Evolutionary conservation across 106 monocot species (phyloP), one percentile per base, ranked within the genome.

Genomic region (Alisma plantagoaquatica): DNA sequence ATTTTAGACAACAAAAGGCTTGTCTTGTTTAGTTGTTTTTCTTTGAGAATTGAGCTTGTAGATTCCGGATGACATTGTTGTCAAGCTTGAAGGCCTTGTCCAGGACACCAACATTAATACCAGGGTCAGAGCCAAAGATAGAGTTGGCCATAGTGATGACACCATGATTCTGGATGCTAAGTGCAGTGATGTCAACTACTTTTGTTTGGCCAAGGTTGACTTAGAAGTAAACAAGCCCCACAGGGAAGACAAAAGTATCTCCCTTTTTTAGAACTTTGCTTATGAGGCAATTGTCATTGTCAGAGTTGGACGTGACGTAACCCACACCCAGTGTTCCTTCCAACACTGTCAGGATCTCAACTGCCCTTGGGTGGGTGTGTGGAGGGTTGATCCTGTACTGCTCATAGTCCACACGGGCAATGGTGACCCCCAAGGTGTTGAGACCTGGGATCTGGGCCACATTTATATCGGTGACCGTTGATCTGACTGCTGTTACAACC

Each of bases 161-260:
- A 28, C 64, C 53, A 1, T 52, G 54, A 14, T 31, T 43, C 54
- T 64, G 53, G 64, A 52, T 64, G 64, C 43, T 54, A 11, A 64
- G 14, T 5, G 43, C 64, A 6, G 54, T 30, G 14, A 64, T 42
- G 15, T 42, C 53, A 11, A 54, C 29, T n/a, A 43, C 52, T 0
- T 23, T n/a, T 0, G 2, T 12, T 0, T 43, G 4, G 15, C 30
- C 41, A 22, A 54, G 19, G 41, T 64, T 64, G 18, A 54, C 30
- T 54, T 64, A 54, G 27, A 64, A 64, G 52, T 64, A 43, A 54
- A 64, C 23, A 43, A 64, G 64, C 0, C 64, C 64, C 2, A 41
- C 18, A 2, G 64, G 64, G 44, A 64, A 64, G 10, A 54, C 53
- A 7, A 64, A 64, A 3, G 45, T 54, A 19, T 64, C 64, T 11